Evolutionary conservation across 176 grass and related monocot genomes (phyloP).

Genomic region (Elymus sibiricus): DNA sequence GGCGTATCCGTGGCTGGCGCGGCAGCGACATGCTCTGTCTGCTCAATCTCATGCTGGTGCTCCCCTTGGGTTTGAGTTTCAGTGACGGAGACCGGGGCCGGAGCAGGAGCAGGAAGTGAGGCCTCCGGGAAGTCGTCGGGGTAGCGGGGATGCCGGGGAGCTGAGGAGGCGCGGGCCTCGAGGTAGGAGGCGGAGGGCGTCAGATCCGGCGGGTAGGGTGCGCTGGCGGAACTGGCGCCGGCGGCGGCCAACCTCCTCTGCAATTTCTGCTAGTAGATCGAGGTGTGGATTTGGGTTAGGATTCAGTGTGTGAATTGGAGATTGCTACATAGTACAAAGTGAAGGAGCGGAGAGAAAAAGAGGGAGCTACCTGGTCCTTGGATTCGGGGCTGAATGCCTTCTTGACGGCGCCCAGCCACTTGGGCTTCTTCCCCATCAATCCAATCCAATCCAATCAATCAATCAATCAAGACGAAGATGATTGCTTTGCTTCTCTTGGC

Average conservation of each 20-base stretch:
- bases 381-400: constrained; percentile 71
- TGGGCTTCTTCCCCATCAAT: constrained; percentile 65
- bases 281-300: constrained; percentile 20
- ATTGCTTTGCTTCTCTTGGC: neutral
- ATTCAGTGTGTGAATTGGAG: neutral
- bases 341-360: neutral
- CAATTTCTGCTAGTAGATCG: constrained; percentile 36
- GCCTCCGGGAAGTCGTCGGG: constrained; percentile 39
- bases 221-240: neutral
- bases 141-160: constrained; percentile 11
- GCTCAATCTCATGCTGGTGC: neutral
- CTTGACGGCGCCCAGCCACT: constrained; percentile 77
- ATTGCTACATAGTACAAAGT: no score
- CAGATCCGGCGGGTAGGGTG: constrained; percentile 34
- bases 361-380: constrained; percentile 26
- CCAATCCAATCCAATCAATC: no score
- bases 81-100: neutral
- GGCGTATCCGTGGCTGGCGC: neutral
- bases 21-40: no score
- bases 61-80: constrained; percentile 14
- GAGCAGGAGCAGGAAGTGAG: neutral
- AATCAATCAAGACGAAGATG: neutral
- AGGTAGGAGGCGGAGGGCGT: constrained; percentile 28
- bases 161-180: constrained; percentile 15
- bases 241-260: constrained; percentile 41